These are phyloP conservation scores for Gymnopilus dilepis DNA, from an alignment of 768 basidiomycete genomes.

Conservation along the genomic window DNA sequence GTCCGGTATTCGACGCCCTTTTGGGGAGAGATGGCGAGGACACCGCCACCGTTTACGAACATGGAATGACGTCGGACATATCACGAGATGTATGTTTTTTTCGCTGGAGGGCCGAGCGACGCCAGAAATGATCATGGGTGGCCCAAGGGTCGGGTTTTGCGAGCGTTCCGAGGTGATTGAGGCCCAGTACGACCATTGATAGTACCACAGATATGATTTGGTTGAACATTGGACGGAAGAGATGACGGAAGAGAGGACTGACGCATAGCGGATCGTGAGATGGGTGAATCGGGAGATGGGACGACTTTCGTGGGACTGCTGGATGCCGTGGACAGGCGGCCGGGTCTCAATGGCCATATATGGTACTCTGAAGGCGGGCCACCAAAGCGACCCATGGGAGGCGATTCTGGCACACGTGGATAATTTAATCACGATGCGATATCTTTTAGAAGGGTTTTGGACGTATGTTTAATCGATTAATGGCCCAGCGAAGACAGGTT, in stretches of 20 bases:
- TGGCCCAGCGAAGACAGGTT: slow-evolving; percentile 5
- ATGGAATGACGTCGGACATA: slow-evolving; percentile 17
- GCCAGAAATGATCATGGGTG: slow-evolving; percentile 5
- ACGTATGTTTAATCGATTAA: slow-evolving; percentile 22
- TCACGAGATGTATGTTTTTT: slow-evolving; percentile 15
- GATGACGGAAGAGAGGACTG: slow-evolving; percentile 5
- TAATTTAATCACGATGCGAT: slow-evolving; percentile 26
- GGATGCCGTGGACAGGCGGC: slow-evolving; percentile 25
- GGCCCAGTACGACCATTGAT: background rate
- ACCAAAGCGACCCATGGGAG: slow-evolving; percentile 24
- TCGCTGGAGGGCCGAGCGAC: slow-evolving; percentile 17
- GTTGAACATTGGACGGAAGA: slow-evolving; percentile 1
- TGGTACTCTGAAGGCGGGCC: slow-evolving; percentile 39
- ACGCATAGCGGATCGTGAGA: slow-evolving; percentile 21
- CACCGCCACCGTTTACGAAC: slow-evolving; percentile 17
- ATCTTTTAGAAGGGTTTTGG: slow-evolving; percentile 11
- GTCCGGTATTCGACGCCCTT: slow-evolving; percentile 27
- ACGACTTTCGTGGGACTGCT: slow-evolving; percentile 15
- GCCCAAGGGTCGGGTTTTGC: background rate
- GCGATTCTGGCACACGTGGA: slow-evolving; percentile 22
- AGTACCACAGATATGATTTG: background rate
- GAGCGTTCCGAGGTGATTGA: slow-evolving; percentile 4
- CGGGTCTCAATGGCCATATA: slow-evolving; percentile 40
- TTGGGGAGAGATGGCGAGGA: slow-evolving; percentile 14
- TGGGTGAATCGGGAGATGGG: slow-evolving; percentile 18